A percentile compares a stretch with the other conserved stretches of the same genome.
These are phyloP conservation scores for Sporothrix schenckii DNA, from an alignment of 2,329 filamentous ascomycete genomes.

Conservation along the genomic window DNA sequence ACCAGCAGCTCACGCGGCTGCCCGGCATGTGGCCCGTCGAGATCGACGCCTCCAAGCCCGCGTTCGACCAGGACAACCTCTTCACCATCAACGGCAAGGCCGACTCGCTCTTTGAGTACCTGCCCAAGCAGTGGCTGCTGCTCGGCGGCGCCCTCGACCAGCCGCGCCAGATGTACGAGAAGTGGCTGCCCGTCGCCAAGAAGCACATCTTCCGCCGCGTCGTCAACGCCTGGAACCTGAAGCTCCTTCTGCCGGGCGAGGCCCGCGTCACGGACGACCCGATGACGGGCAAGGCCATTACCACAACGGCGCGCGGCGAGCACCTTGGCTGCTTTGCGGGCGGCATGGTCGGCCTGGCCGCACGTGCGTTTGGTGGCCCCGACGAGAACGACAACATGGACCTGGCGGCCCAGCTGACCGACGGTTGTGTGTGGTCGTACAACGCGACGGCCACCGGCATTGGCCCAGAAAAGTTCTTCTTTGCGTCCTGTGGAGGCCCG, in stretches of 20 bases:
- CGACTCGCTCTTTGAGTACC: constrained; percentile 66
- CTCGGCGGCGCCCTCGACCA: constrained; percentile 62
- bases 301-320: constrained; percentile 47
- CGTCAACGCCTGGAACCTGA: constrained; percentile 44
- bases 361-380: constrained; percentile 59
- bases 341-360: constrained; percentile 66
- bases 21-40: constrained; percentile 66
- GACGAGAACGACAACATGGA: constrained; percentile 60
- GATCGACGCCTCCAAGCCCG: constrained; percentile 57
- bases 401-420: constrained; percentile 60
- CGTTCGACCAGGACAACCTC: constrained; percentile 58
- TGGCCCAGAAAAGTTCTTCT: constrained; percentile 62
- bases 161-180: constrained; percentile 41
- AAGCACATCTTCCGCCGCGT: constrained; percentile 48
- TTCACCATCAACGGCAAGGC: constrained; percentile 61
- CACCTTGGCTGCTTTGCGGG: constrained; percentile 67
- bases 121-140: constrained; percentile 67
- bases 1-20: constrained; percentile 57
- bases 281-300: constrained; percentile 37
- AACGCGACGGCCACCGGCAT: constrained; percentile 59
- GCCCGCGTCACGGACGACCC: constrained; percentile 41
- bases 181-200: constrained; percentile 44
- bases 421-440: constrained; percentile 68
- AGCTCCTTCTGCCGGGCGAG: constrained; percentile 56
- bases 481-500: constrained; percentile 46